Evolutionary conservation across 1,284 basidiomycete species (phyloP), one percentile per base, ranked within the genome.

Genomic region (Vanrija humicola): DNA sequence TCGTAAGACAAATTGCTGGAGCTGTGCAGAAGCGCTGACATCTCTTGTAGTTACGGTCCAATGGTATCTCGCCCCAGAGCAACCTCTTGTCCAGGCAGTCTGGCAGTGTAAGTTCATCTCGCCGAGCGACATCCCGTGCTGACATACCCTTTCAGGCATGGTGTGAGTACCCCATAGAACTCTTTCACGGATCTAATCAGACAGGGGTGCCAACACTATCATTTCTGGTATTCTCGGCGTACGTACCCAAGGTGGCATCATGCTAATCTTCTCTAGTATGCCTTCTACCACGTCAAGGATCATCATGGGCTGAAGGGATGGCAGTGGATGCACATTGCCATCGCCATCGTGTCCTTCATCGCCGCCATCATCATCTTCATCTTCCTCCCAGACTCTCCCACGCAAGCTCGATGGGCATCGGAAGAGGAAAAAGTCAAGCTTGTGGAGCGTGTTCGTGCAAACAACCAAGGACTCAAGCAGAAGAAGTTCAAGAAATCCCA

Each of bases 401-500:
- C 55, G 14, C 21, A 58, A 46, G 65, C 63, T 21, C 59, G 60
- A 6, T 69, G 67, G 65, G 64, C 64, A 1, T 34, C 58, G 12
- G 56, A 59, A 10, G 58, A 65, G 14, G 61, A 64, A 21, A 68
- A 67, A 50, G 43, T 48, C 34, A 47, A 52, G 16, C 55, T 68
- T 26, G 66, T 70, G 34, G 68, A 70, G 48, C 48, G 68, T 18
- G 68, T 70, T 5, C 60, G 68, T 29, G 44, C 43, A 14, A 70
- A 70, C 50, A 57, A 64, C 45, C 68, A 70, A 54, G 68, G 68
- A 50, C 59, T 65, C 56, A 64, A 65, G 50, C 52, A 65, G 14
- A 66, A 60, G 12, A 42, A n/a, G 40, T 42, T 42, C n/a, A 42
- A 42, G 40, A 42, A 42, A n/a, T 6, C 18, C 7, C 40, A 42